Base-by-base conservation (phyloP, 139 green algal genomes). In the Monoraphidium neglectum region DNA sequence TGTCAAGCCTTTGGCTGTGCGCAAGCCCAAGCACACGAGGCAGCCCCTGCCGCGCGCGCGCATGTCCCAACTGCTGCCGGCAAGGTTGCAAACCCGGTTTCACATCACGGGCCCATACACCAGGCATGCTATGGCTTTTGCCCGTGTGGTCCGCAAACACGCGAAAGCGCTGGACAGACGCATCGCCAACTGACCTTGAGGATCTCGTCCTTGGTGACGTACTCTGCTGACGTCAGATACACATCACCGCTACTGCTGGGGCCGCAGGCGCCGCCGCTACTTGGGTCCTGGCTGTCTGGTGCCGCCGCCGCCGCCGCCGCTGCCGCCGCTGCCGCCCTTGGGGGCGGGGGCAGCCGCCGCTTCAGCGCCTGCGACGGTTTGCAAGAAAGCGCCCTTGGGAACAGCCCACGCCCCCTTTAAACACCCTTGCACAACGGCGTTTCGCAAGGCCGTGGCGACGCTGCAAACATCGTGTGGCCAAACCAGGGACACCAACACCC, bases 201-300 rank as follows among this genome's bases (percentile, higher is more conserved):
- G 43, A 95, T 82, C 69, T 97, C 93, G 76, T 97, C 91, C 68
- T 84, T 76, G 24, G 81, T 82, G 4, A 94, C 82, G 69, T 90
- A 93, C 33, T 94, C 85, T n/a, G 60, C 49, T 28, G 56, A 57
- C 36, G 32, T 61, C 56, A 86, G 21, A 68, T 62, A 79, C 49
- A 80, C 84, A 68, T 90, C 73, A 24, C 57, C 37, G 36, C 13
- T 78, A 68, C 59, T 80, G 71, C 59, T 86, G 65, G 64, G 68
- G 65, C 32, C 37, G 23, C 37, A 16, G 10, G 23, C 69, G 35
- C 47, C 28, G 32, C 49, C n/a, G 51, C 68, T 61, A 2, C 62
- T 28, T n/a, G 26, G 10, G 60, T 36, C 30, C 57, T 67, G 43
- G 68, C 72, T 8, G 75, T 59, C 2, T 62, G 46, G 1, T 47